Percentiles rank a stretch among this genome's conserved stretches.
Evolutionary conservation across 2,329 filamentous ascomycete species (phyloP).

Genomic region (Cryphonectria japonica): DNA sequence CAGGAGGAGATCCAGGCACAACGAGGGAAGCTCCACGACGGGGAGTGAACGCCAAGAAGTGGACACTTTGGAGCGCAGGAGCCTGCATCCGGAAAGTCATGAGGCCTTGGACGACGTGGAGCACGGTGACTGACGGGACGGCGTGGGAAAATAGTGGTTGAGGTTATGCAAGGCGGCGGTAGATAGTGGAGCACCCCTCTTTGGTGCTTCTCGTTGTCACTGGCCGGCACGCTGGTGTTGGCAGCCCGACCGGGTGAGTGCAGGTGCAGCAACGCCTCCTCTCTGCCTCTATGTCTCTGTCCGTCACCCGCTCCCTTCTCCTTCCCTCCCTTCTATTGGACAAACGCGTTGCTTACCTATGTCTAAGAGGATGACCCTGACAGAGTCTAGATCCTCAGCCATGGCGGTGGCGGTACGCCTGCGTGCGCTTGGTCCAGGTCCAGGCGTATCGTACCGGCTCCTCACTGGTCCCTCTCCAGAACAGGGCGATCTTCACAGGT

Average conservation of each 20-base stretch:
- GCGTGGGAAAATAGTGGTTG: slow-evolving; percentile 4
- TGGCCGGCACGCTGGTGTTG: not conserved
- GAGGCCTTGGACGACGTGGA: slow-evolving; percentile 10
- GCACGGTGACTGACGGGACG: slow-evolving; percentile 11
- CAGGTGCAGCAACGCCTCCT: slow-evolving; percentile 8
- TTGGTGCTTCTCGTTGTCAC: not conserved
- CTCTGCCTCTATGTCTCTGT: not conserved
- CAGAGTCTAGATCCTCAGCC: slow-evolving; percentile 37
- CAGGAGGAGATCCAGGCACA: not conserved
- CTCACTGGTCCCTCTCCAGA: not conserved
- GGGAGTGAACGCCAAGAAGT: not conserved
- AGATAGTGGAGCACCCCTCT: not conserved
- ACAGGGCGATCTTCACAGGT: not conserved
- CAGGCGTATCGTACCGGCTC: not conserved
- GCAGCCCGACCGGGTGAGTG: not conserved
- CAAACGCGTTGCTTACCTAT: slow-evolving; percentile 51
- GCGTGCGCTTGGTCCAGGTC: slow-evolving; percentile 15
- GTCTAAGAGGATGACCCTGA: slow-evolving; percentile 59
- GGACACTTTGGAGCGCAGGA: not conserved
- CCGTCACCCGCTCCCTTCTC: not conserved
- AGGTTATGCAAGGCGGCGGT: slow-evolving; percentile 18
- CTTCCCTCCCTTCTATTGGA: not conserved
- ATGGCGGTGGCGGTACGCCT: slow-evolving; percentile 33
- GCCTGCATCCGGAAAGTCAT: slow-evolving; percentile 26
- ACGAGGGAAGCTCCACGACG: slow-evolving; percentile 11